A percentile compares a stretch with the other conserved stretches of the same genome.
Evolutionary conservation across 2,329 filamentous ascomycete species (phyloP).

Genomic region (Aspergillus calidoustus): DNA sequence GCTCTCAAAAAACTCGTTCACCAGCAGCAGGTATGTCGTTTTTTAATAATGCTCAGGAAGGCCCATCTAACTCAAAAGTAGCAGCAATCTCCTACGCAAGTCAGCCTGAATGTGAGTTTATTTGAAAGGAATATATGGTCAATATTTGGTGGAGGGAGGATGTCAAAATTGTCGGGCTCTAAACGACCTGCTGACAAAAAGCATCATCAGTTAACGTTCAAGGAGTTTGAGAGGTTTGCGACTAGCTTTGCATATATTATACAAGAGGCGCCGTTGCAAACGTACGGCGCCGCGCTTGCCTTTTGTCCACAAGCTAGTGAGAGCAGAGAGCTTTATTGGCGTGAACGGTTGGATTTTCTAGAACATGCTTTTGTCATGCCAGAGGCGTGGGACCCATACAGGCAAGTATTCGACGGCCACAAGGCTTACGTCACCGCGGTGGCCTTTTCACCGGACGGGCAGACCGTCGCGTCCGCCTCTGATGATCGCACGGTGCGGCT

Average conservation of each 20-base stretch:
- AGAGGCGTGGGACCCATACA: slow-evolving; percentile 7
- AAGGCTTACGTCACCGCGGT: not conserved
- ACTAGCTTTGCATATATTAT: not conserved
- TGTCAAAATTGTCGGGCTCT: too few relatives aligned
- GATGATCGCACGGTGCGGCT: too few relatives aligned
- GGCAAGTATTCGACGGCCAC: not conserved
- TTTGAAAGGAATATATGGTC: too few relatives aligned
- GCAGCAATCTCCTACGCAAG: too few relatives aligned
- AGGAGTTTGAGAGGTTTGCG: slow-evolving; percentile 14
- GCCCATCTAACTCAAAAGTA: too few relatives aligned
- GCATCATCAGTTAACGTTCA: too few relatives aligned
- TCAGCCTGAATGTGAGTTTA: too few relatives aligned
- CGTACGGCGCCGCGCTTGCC: slow-evolving; percentile 6
- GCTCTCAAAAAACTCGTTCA: slow-evolving; percentile 1
- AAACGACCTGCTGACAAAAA: too few relatives aligned
- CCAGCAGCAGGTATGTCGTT: slow-evolving; percentile 2
- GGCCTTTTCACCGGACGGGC: too few relatives aligned
- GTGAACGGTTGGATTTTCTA: slow-evolving; percentile 2
- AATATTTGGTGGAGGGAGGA: too few relatives aligned
- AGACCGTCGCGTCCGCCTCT: too few relatives aligned
- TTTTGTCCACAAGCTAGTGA: slow-evolving; percentile 7
- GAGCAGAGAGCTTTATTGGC: slow-evolving; percentile 4
- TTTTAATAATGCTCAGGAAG: too few relatives aligned
- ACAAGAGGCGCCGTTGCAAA: slow-evolving; percentile 14
- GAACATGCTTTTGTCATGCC: slow-evolving; percentile 1